phyloP scores from a whole-genome alignment of 2,329 filamentous ascomycete genomes.

The Ceratocystis destructans region DNA sequence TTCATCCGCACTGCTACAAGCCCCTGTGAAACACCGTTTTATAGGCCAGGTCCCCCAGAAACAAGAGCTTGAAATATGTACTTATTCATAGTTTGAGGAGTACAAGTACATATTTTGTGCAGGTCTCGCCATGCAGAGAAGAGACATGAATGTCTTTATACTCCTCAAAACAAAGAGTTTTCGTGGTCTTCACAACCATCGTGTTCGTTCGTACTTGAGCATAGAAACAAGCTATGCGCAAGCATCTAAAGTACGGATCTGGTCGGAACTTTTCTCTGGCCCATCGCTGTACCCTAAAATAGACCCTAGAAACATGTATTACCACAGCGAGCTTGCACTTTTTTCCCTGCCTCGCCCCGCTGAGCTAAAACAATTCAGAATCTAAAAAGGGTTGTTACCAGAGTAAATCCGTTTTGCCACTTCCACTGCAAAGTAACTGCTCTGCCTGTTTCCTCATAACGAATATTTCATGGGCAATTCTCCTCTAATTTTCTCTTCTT shows the following conservation, averaged over 20 bases:
- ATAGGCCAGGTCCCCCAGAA: no score
- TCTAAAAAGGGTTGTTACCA: constrained; percentile 1
- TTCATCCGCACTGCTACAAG: no score
- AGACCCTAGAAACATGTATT: not conserved
- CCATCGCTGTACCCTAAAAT: not conserved
- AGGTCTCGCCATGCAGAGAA: no score
- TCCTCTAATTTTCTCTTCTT: not conserved
- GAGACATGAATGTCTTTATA: no score
- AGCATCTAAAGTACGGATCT: not conserved
- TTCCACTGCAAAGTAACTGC: not conserved
- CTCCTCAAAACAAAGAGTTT: no score
- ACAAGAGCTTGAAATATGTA: no score
- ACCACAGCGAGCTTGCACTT: not conserved
- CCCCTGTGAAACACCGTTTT: no score
- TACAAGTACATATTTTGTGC: no score
- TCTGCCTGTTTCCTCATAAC: not conserved
- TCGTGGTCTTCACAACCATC: no score
- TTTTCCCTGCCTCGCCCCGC: not conserved
- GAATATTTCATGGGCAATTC: not conserved
- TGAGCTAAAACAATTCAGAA: constrained; percentile 2
- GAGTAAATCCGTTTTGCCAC: not conserved
- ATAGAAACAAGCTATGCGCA: not conserved
- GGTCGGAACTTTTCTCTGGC: not conserved
- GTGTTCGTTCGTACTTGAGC: no score
- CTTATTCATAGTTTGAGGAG: no score